These are phyloP conservation scores for Aspergillus nanangensis DNA, from an alignment of 495 filamentous ascomycete species.

Conservation along the genomic window DNA sequence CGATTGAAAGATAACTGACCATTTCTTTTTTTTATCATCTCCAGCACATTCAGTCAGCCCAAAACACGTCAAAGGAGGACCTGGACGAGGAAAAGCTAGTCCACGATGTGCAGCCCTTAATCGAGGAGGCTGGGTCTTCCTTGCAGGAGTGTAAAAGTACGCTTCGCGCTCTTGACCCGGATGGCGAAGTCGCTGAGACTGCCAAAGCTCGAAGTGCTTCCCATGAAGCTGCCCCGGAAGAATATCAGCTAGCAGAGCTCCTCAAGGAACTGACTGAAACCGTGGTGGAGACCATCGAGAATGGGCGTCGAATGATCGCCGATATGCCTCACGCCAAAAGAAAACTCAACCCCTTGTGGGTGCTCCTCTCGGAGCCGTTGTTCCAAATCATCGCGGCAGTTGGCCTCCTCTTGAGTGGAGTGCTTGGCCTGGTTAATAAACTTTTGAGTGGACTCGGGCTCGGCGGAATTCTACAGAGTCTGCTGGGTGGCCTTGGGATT, in stretches of 20 bases:
- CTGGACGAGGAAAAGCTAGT: conserved; percentile 89
- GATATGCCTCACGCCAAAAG: conserved; percentile 97
- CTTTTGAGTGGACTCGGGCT: conserved; percentile 81
- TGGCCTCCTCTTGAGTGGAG: conserved; percentile 76
- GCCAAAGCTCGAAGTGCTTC: conserved; percentile 78
- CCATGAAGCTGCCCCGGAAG: conserved; percentile 81
- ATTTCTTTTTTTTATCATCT: no score
- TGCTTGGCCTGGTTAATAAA: conserved; percentile 75
- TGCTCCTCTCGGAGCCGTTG: conserved; percentile 72
- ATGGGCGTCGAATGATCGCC: conserved; percentile 77
- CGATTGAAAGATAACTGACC: no score
- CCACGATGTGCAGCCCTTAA: conserved; percentile 74
- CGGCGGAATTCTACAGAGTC: conserved; percentile 70
- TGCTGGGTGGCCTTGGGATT: conserved; percentile 77
- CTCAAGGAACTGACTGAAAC: conserved; percentile 70
- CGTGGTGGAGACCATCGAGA: conserved; percentile 73
- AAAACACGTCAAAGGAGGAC: conserved; percentile 78
- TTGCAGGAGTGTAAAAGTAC: conserved; percentile 84
- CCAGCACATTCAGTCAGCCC: conserved; percentile 78
- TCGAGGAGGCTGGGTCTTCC: conserved; percentile 79
- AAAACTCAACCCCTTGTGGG: conserved; percentile 85
- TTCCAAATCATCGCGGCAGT: conserved; percentile 94
- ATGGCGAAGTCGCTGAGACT: conserved; percentile 77
- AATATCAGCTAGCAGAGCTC: conserved; percentile 77
- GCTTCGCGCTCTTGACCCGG: conserved; percentile 86